A percentile compares a stretch with the other conserved stretches of the same genome.
phyloP scores from a whole-genome alignment of 495 filamentous ascomycete genomes.

The Baudoinia panamericana region DNA sequence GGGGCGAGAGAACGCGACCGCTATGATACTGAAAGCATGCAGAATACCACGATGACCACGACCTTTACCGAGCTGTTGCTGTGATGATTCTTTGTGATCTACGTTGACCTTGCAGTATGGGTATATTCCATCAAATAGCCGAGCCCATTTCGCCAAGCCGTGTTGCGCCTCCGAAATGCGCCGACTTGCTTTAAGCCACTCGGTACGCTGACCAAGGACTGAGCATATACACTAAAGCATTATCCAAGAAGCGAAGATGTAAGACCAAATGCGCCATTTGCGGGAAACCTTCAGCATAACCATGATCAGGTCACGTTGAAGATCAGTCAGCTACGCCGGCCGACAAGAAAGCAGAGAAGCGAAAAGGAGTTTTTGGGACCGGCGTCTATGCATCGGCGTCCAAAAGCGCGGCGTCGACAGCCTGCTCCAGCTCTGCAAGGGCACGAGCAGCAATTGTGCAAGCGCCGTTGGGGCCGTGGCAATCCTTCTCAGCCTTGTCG shows the following conservation, averaged over 20 bases:
- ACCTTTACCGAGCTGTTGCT: too few species aligned
- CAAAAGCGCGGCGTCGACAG: too few species aligned
- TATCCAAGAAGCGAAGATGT: too few species aligned
- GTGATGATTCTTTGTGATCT: too few species aligned
- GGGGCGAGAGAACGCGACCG: slow-evolving; percentile 36
- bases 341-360: neutral
- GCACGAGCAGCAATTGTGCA: slow-evolving; percentile 10
- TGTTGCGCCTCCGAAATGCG: neutral
- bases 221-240: slow-evolving; percentile 1
- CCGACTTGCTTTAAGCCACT: slow-evolving; percentile 1
- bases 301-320: slow-evolving; percentile 1
- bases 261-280: too few species aligned
- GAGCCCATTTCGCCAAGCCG: neutral
- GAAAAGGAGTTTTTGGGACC: neutral
- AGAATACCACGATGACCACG: too few species aligned
- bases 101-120: too few species aligned
- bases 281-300: too few species aligned
- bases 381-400: neutral
- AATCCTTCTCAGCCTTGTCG: slow-evolving; percentile 7
- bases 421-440: slow-evolving; percentile 9
- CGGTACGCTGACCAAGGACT: neutral
- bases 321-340: slow-evolving; percentile 11
- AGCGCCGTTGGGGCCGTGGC: slow-evolving; percentile 2
- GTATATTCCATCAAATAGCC: neutral
- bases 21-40: too few species aligned